A percentile compares a stretch with the other conserved stretches of the same genome.
phyloP scores from a whole-genome alignment of 306 rosid species.

The cucumber (Cucumis sativus) region Cucumber_9930_V3 NC_026658.2:21598501-21599000 shows the following conservation, averaged over 20 bases:
- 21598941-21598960: background rate
- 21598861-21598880: slow-evolving; percentile 80
- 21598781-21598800: slow-evolving; percentile 91
- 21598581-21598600: background rate
- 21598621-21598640: background rate
- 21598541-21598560: background rate
- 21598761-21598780: slow-evolving; percentile 93
- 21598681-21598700: background rate
- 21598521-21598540: background rate
- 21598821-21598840: slow-evolving; percentile 82
- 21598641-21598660: background rate
- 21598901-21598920: slow-evolving; percentile 40
- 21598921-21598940: background rate
- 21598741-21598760: slow-evolving; percentile 70
- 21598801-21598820: slow-evolving; percentile 78
- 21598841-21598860: slow-evolving; percentile 90
- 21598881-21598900: slow-evolving; percentile 90
- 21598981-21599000: background rate
- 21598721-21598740: background rate
- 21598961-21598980: background rate
- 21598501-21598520: background rate
- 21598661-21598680: background rate
- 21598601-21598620: background rate
- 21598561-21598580: background rate
- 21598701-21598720: background rate